Percentiles rank a stretch among this genome's conserved stretches.
Conservation (phyloP, 805 yeast species). For the Candida broadrunensis region DNA sequence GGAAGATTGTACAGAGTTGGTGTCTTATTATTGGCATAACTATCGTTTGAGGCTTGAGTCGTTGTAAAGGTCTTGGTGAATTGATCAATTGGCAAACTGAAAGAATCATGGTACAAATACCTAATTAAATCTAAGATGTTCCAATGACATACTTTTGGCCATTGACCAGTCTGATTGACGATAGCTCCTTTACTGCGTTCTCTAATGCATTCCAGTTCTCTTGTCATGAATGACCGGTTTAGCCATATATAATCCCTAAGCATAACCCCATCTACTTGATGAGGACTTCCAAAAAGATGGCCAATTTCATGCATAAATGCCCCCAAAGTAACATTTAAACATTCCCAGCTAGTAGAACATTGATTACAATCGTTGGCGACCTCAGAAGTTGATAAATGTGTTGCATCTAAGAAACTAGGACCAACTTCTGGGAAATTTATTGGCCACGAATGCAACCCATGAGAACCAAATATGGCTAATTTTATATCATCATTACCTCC, state of each 20-base stretch:
- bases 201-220: conserved; percentile 58
- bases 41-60: conserved; percentile 13
- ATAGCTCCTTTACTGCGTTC: conserved; percentile 46
- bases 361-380: conserved; percentile 91
- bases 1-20: conserved; percentile 22
- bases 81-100: conserved; percentile 63
- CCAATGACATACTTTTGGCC: conserved; percentile 79
- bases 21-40: conserved; percentile 10
- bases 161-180: conserved; percentile 33
- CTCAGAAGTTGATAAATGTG: conserved; percentile 55
- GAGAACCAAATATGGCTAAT: conserved; percentile 91
- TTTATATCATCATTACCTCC: conserved; percentile 73
- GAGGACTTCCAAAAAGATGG: conserved; percentile 88
- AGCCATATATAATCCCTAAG: conserved; percentile 76
- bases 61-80: conserved; percentile 39
- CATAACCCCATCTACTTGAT: conserved; percentile 89
- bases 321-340: conserved; percentile 79
- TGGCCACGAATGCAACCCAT: conserved; percentile 94
- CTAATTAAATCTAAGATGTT: conserved; percentile 75
- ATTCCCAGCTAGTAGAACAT: conserved; percentile 89
- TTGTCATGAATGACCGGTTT: conserved; percentile 77
- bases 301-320: conserved; percentile 97
- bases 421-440: conserved; percentile 66
- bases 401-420: conserved; percentile 69
- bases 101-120: conserved; percentile 78